Evolutionary conservation across 2,329 filamentous ascomycete species (phyloP), one percentile per base, ranked within the genome.

Genomic region (Fusarium proliferatum): DNA sequence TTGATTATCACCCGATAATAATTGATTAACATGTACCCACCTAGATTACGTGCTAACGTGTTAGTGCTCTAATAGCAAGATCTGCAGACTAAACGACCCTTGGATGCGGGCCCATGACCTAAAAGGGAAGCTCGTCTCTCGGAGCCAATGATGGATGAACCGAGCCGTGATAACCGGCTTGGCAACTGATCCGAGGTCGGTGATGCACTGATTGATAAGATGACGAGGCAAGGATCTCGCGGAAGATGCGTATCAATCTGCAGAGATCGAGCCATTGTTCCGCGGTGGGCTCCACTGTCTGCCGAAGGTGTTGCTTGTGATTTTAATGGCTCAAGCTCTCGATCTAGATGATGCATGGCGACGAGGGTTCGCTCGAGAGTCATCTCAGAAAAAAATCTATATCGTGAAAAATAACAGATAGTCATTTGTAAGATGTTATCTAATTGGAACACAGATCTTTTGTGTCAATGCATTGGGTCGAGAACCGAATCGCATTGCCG

Each of bases 181-280:
- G 61, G 68, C 68, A 42, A 49, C 5, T 28, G 30, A 39, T 71
- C 67, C 55, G 67, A 66, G 38, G 67, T 71, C 61, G 67, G 68
- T 46, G 48, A 39, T 59, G 42, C 38, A 48, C 61, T 71, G 68
- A 71, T 71, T 71, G 68, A 71, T 71, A 71, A 71, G 68, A 65
- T 70, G 49, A 52, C 23, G 7, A 12, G 46, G 21, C 46, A 60
- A 41, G 41, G 38, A 48, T 67, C 17, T 58, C 12, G 30, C n/a
- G 33, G 26, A 38, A 36, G 21, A 33, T n/a, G 19, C 36, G 11
- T 41, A 65, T 65, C 59, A 53, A 64, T 36, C 63, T 64, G 59
- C 28, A 64, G 17, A n/a, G 21, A 48, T 48, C 34, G 36, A 48
- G 39, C 59, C 48, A 65, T 36, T 36, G n/a, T 34, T 45, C 17